phyloP scores from a whole-genome alignment of 768 basidiomycete species.

The Mycena latifolia region DNA sequence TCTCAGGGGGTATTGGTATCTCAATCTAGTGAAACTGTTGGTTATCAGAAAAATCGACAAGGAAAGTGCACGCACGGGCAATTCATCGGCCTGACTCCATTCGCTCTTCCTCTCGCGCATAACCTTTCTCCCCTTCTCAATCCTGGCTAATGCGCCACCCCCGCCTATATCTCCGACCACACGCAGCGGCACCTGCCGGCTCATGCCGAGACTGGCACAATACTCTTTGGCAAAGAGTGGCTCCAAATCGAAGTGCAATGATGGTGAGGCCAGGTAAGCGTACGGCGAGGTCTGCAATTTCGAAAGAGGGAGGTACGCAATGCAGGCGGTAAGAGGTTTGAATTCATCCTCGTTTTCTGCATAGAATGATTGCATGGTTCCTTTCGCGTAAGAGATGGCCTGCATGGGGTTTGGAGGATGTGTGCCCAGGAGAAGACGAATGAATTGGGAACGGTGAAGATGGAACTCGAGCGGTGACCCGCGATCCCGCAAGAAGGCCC shows the following conservation, averaged over 20 bases:
- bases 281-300: slow-evolving; percentile 80
- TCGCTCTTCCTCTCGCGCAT: slow-evolving; percentile 95
- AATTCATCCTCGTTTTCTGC: slow-evolving; percentile 73
- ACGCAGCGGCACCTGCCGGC: slow-evolving; percentile 86
- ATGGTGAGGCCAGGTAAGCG: slow-evolving; percentile 77
- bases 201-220: slow-evolving; percentile 89
- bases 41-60: slow-evolving; percentile 11
- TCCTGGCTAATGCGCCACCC: slow-evolving; percentile 89
- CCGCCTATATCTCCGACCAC: slow-evolving; percentile 95
- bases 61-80: slow-evolving; percentile 71
- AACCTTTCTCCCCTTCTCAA: slow-evolving; percentile 94
- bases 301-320: slow-evolving; percentile 77
- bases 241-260: slow-evolving; percentile 82
- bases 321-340: slow-evolving; percentile 75
- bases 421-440: slow-evolving; percentile 78
- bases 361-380: slow-evolving; percentile 74
- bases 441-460: slow-evolving; percentile 91
- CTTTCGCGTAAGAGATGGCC: slow-evolving; percentile 83
- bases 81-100: slow-evolving; percentile 90
- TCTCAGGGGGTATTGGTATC: slow-evolving; percentile 86
- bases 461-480: slow-evolving; percentile 90
- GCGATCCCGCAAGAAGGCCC: slow-evolving; percentile 72
- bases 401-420: slow-evolving; percentile 66
- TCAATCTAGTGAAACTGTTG: slow-evolving; percentile 75
- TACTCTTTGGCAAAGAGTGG: slow-evolving; percentile 91